A percentile compares a stretch with the other conserved stretches of the same genome.
Evolutionary conservation across 768 basidiomycete genomes (phyloP).

Genomic region (Aureoboletus auriporus): DNA sequence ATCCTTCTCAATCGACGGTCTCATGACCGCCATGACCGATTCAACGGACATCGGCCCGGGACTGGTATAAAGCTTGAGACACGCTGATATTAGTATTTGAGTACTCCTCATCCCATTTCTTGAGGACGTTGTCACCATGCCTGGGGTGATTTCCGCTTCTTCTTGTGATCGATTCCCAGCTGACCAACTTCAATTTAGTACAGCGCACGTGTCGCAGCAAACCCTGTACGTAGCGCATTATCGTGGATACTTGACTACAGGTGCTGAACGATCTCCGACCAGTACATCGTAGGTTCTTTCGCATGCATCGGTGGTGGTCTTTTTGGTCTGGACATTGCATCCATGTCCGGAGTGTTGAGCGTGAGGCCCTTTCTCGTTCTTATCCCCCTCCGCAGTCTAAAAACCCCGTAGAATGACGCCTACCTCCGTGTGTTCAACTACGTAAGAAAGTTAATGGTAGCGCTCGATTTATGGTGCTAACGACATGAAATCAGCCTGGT

Average conservation of each 20-base stretch:
- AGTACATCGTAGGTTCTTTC: constrained; percentile 78
- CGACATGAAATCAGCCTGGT: constrained; percentile 33
- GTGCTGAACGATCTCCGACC: constrained; percentile 5
- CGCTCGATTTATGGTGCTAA: constrained; percentile 1
- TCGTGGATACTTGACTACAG: neutral
- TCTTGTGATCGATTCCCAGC: neutral
- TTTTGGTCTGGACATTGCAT: constrained; percentile 79
- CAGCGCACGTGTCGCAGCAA: constrained; percentile 50
- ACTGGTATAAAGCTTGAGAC: constrained; percentile 11
- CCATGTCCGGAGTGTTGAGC: constrained; percentile 73
- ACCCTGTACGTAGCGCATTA: constrained; percentile 40
- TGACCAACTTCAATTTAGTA: constrained; percentile 36
- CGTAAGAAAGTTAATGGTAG: constrained; percentile 11
- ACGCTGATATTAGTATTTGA: neutral
- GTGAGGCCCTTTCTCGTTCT: constrained; percentile 26
- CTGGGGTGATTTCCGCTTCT: constrained; percentile 16
- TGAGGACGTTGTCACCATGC: constrained; percentile 16
- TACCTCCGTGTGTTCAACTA: constrained; percentile 24
- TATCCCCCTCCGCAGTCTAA: neutral
- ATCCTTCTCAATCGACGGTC: no score
- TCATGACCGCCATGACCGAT: no score
- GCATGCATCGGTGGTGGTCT: constrained; percentile 79
- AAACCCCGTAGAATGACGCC: constrained; percentile 21
- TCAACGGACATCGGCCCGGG: neutral
- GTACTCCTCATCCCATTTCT: neutral